phyloP scores from a whole-genome alignment of 2,329 filamentous ascomycete genomes.

The Aspergillus arachidicola region DNA sequence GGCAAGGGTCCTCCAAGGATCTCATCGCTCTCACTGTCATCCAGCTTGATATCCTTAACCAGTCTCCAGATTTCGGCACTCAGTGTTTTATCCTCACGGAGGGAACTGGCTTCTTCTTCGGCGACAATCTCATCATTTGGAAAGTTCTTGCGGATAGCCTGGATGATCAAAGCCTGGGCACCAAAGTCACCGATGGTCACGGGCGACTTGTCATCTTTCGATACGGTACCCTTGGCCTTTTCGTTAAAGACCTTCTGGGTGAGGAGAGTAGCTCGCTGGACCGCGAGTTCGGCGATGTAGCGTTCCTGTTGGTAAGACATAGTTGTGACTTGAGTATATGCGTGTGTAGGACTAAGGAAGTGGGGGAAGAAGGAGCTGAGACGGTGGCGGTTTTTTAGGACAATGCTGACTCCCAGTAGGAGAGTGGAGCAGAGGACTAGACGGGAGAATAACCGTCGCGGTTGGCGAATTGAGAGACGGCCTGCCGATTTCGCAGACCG shows the following conservation, averaged over 20 bases:
- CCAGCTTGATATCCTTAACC: conserved; percentile 71
- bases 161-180: conserved; percentile 93
- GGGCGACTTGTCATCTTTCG: conserved; percentile 93
- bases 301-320: conserved; percentile 74
- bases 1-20: conserved; percentile 70
- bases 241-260: conserved; percentile 81
- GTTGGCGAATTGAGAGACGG: conserved; percentile 23
- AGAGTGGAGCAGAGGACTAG: conserved; percentile 40
- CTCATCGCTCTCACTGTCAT: conserved; percentile 65
- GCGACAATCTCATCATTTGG: conserved; percentile 88
- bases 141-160: conserved; percentile 85
- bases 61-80: conserved; percentile 81
- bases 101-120: conserved; percentile 85
- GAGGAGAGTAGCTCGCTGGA: conserved; percentile 77
- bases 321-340: conserved; percentile 28
- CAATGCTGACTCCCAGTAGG: conserved; percentile 47
- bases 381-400: conserved; percentile 43
- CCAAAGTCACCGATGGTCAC: conserved; percentile 98
- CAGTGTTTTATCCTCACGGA: conserved; percentile 71
- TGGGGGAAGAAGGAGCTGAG: conserved; percentile 42
- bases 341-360: conserved; percentile 22
- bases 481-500: conserved; percentile 24
- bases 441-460: conserved; percentile 31
- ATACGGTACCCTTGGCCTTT: conserved; percentile 90
- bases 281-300: conserved; percentile 80